Conservation (phyloP, 495 filamentous ascomycete species). For the Aspergillus cavernicola region DNA sequence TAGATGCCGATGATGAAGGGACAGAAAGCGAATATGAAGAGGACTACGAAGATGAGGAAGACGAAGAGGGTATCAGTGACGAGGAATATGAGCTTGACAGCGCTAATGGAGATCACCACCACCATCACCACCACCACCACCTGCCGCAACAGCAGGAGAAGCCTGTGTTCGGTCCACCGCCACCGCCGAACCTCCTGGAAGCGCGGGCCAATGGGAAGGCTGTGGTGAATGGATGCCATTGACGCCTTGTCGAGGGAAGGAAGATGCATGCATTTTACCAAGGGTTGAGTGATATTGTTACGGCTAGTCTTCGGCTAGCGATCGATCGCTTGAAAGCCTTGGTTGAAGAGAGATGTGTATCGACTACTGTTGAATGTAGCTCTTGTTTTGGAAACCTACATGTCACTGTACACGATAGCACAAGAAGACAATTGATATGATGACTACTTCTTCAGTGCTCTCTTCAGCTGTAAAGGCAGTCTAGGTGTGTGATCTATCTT, state of each 20-base stretch:
- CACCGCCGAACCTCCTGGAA: constrained; percentile 48
- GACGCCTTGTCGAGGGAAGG: constrained; percentile 5
- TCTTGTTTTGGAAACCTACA: constrained; percentile 11
- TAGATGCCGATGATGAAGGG: constrained; percentile 67
- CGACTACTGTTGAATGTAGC: constrained; percentile 4
- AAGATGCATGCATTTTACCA: neutral
- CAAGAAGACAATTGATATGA: neutral
- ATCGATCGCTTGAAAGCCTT: neutral
- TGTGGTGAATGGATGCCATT: constrained; percentile 47
- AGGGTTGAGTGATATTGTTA: neutral
- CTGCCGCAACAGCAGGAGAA: constrained; percentile 40
- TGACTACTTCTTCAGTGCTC: too few species aligned
- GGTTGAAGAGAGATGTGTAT: neutral
- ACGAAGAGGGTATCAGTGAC: constrained; percentile 62
- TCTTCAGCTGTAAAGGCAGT: neutral
- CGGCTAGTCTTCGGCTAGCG: neutral
- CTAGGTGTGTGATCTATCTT: neutral
- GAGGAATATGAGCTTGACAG: constrained; percentile 66
- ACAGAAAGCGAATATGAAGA: constrained; percentile 69
- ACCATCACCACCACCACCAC: constrained; percentile 19
- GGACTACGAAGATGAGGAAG: constrained; percentile 73
- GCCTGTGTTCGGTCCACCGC: constrained; percentile 54
- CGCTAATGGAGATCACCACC: constrained; percentile 31
- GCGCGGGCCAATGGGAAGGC: constrained; percentile 42
- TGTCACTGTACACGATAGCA: constrained; percentile 6